Evolutionary conservation across 192 early-diverging fungal species (phyloP).

Genomic region (Gamsiella multidivaricata): DNA sequence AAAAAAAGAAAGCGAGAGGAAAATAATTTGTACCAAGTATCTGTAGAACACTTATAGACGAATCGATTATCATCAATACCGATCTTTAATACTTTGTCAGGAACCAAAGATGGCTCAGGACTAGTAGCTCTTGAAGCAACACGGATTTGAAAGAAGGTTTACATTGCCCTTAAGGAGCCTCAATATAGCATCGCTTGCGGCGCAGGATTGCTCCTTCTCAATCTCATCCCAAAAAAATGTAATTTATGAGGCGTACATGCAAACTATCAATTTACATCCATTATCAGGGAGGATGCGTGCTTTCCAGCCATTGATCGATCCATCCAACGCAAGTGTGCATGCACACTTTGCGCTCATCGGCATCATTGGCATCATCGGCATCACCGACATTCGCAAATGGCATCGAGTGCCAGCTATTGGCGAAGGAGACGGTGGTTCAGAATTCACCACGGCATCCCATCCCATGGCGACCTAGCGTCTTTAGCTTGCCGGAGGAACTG

Average conservation of each 20-base stretch:
- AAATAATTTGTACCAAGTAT: constrained; percentile 5
- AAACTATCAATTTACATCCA: neutral
- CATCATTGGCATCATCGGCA: neutral
- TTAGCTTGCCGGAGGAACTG: no score
- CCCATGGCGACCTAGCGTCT: no score
- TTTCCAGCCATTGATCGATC: constrained; percentile 21
- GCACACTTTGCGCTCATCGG: no score
- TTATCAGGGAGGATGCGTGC: neutral
- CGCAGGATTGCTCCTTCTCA: constrained; percentile 35
- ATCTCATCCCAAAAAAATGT: constrained; percentile 45
- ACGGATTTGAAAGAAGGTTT: no score
- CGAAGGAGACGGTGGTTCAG: no score
- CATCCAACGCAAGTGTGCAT: constrained; percentile 9
- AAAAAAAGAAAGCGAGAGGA: neutral
- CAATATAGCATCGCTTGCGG: no score
- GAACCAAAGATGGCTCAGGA: no score
- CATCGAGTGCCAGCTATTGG: no score
- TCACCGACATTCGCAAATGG: no score
- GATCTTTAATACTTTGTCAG: neutral
- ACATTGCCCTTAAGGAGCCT: no score
- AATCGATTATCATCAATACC: neutral
- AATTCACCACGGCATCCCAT: no score
- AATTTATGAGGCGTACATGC: constrained; percentile 9
- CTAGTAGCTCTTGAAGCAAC: no score
- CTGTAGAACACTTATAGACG: constrained; percentile 34